Evolutionary conservation across 306 rosid genomes (phyloP).

Genomic region (Trifolium subterraneum): DNA sequence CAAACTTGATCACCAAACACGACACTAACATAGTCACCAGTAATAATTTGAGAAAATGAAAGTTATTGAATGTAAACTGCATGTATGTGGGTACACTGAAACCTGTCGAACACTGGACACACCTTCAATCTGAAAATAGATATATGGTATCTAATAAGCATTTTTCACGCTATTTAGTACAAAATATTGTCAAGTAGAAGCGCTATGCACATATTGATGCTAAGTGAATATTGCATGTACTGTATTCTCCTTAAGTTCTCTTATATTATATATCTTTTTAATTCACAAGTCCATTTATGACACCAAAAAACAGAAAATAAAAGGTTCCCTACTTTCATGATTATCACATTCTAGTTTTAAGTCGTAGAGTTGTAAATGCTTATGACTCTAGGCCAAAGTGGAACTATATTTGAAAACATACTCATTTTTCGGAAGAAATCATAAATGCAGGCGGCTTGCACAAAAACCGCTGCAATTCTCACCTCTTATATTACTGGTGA

Average conservation of each 20-base stretch:
- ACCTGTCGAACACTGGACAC: not conserved
- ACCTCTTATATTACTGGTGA: too few species aligned
- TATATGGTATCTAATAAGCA: too few species aligned
- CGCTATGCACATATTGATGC: slow-evolving; percentile 17
- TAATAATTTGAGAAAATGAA: not conserved
- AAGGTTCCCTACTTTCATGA: not conserved
- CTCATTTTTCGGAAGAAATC: not conserved
- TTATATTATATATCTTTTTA: not conserved
- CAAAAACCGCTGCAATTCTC: not conserved
- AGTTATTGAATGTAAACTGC: not conserved
- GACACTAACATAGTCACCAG: not conserved
- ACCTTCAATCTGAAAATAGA: not conserved
- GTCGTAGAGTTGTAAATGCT: not conserved
- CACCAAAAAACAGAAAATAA: not conserved
- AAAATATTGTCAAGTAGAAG: too few species aligned
- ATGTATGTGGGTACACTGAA: not conserved
- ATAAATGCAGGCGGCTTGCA: not conserved
- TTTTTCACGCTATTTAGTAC: too few species aligned
- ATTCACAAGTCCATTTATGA: not conserved
- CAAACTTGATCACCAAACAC: not conserved
- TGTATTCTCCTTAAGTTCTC: not conserved
- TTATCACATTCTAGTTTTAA: not conserved
- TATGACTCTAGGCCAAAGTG: not conserved
- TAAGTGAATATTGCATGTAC: not conserved
- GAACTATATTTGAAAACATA: slow-evolving; percentile 4